Percentiles rank a stretch among this genome's conserved stretches.
These are phyloP conservation scores for Agaricus sinodeliciosus DNA, from an alignment of 768 basidiomycete species.

Conservation along the genomic window DNA sequence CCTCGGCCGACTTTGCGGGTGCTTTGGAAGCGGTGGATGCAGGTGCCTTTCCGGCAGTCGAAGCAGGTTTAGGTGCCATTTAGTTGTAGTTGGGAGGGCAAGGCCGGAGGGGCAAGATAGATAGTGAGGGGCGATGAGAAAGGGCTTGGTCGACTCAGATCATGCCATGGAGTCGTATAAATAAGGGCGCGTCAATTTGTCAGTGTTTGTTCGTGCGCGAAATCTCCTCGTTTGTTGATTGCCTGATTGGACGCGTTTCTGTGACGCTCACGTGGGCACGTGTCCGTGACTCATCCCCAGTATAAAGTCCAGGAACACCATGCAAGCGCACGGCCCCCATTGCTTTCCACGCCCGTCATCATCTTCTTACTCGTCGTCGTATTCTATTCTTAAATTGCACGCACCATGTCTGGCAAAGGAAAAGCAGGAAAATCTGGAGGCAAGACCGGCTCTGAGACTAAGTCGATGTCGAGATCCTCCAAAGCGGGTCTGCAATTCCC, in stretches of 20 bases:
- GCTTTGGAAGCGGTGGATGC: slow-evolving; percentile 68
- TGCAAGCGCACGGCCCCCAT: slow-evolving; percentile 13
- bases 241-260: slow-evolving; percentile 8
- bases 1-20: slow-evolving; percentile 59
- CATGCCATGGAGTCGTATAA: slow-evolving; percentile 4
- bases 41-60: slow-evolving; percentile 75
- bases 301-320: slow-evolving; percentile 30
- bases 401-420: slow-evolving; percentile 37
- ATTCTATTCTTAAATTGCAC: slow-evolving; percentile 14
- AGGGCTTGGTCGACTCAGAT: slow-evolving; percentile 2
- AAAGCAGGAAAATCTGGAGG: slow-evolving; percentile 33
- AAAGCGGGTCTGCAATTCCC: slow-evolving; percentile 81
- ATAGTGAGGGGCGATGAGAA: slow-evolving; percentile 23
- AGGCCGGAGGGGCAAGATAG: slow-evolving; percentile 21
- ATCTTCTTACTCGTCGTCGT: slow-evolving; percentile 9
- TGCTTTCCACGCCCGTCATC: slow-evolving; percentile 16
- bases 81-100: slow-evolving; percentile 14
- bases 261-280: slow-evolving; percentile 12
- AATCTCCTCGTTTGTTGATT: slow-evolving; percentile 9
- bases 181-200: slow-evolving; percentile 9
- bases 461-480: slow-evolving; percentile 64
- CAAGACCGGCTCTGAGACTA: slow-evolving; percentile 52
- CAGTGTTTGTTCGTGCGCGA: slow-evolving; percentile 6
- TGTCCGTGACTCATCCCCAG: slow-evolving; percentile 15
- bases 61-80: slow-evolving; percentile 81